Conservation (phyloP, 2,329 filamentous ascomycete genomes). For the Hysterium pulicare region DNA sequence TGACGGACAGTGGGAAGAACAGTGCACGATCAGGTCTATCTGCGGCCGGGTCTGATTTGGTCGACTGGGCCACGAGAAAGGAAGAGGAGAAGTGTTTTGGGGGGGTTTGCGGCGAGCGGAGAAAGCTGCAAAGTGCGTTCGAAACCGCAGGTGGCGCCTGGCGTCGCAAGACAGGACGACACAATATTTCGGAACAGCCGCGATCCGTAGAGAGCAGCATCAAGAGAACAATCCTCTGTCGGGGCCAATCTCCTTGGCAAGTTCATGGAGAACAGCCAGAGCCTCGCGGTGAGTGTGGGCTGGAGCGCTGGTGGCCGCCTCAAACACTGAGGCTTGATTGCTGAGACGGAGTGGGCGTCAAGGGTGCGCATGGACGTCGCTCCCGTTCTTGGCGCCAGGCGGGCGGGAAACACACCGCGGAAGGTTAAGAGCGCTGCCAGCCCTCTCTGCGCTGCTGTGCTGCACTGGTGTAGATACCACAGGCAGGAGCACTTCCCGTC, state of each 20-base stretch:
- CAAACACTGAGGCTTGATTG: conserved; percentile 5
- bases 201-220: conserved; percentile 31
- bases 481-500: too few species aligned
- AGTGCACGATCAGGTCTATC: conserved; percentile 20
- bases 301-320: conserved; percentile 20
- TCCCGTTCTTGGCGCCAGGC: conserved; percentile 1
- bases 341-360: conserved; percentile 4
- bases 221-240: conserved; percentile 20
- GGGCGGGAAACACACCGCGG: conserved; percentile 5
- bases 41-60: too few species aligned
- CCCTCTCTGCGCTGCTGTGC: too few species aligned
- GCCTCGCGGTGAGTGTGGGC: conserved; percentile 2
- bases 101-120: too few species aligned
- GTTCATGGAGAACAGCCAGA: conserved; percentile 19
- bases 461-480: too few species aligned
- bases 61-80: too few species aligned
- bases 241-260: conserved; percentile 23
- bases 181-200: conserved; percentile 28
- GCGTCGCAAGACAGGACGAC: conserved; percentile 36
- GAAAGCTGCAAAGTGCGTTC: background rate
- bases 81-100: too few species aligned
- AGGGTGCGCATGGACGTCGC: conserved; percentile 3
- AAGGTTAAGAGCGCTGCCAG: too few species aligned
- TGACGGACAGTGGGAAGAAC: conserved; percentile 9
- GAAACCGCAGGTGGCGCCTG: too few species aligned